Conservation (phyloP, 1,284 basidiomycete species). For the Trametes hirsuta region DNA sequence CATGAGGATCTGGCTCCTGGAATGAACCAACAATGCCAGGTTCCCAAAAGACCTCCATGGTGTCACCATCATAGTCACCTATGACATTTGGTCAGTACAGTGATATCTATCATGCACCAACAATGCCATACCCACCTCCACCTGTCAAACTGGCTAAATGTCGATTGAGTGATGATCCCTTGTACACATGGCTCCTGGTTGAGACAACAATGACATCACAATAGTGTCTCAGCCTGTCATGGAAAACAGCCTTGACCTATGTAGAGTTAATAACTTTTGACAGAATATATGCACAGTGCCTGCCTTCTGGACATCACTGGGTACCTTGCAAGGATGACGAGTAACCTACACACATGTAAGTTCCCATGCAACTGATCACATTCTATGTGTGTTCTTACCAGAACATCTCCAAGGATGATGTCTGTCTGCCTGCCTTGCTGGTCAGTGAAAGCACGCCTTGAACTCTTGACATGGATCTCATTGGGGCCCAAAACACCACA, state of each 20-base stretch:
- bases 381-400: constrained; percentile 30
- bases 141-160: constrained; percentile 46
- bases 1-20: constrained; percentile 45
- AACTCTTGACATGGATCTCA: constrained; percentile 44
- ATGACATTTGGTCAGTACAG: not conserved
- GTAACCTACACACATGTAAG: constrained; percentile 37
- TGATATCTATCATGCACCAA: not conserved
- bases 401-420: constrained; percentile 41
- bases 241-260: constrained; percentile 44
- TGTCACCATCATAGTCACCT: constrained; percentile 54
- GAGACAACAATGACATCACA: constrained; percentile 49
- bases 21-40: constrained; percentile 51
- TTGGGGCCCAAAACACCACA: constrained; percentile 39
- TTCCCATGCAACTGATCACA: not conserved
- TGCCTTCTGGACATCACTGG: constrained; percentile 49
- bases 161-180: constrained; percentile 26
- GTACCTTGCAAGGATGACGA: constrained; percentile 50
- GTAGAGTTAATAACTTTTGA: not conserved
- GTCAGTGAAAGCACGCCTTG: constrained; percentile 30
- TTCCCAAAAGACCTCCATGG: constrained; percentile 43
- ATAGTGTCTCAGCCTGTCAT: constrained; percentile 36
- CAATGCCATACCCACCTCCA: constrained; percentile 36
- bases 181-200: constrained; percentile 34
- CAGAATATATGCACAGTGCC: not conserved
- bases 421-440: constrained; percentile 36